Conservation (phyloP, 2,329 filamentous ascomycete species). For the Proliferodiscus dingleyae region DNA sequence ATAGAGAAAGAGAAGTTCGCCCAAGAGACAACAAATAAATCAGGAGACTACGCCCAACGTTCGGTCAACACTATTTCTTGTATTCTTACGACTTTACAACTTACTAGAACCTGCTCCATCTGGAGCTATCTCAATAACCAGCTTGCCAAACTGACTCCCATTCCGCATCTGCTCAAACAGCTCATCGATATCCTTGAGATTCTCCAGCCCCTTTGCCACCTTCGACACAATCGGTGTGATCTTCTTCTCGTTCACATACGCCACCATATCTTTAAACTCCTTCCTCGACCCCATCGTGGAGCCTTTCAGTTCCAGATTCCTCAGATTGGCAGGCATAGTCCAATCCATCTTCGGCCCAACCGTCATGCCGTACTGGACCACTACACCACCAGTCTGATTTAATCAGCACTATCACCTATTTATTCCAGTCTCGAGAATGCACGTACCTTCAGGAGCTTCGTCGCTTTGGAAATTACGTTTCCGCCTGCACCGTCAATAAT, state of each 20-base stretch:
- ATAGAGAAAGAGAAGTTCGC: too few relatives aligned
- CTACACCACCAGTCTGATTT: conserved; percentile 65
- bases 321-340: conserved; percentile 75
- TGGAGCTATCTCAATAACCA: conserved; percentile 67
- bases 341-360: conserved; percentile 79
- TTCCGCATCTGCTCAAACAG: conserved; percentile 86
- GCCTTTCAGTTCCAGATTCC: conserved; percentile 82
- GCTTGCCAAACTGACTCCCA: conserved; percentile 84
- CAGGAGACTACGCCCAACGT: not conserved
- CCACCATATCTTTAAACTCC: conserved; percentile 89
- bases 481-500: conserved; percentile 90
- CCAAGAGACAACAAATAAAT: not conserved
- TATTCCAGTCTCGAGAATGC: conserved; percentile 4
- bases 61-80: not conserved
- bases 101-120: conserved; percentile 1
- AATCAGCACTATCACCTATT: not conserved
- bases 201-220: conserved; percentile 66
- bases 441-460: conserved; percentile 62
- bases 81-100: not conserved
- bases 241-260: conserved; percentile 68
- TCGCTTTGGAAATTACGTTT: conserved; percentile 67
- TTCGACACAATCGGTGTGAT: conserved; percentile 75
- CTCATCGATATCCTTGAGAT: conserved; percentile 71
- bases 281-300: conserved; percentile 86
- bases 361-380: conserved; percentile 90